A percentile compares a stretch with the other conserved stretches of the same genome.
Conservation (phyloP, 805 yeast genomes). For the Candida alai region DNA sequence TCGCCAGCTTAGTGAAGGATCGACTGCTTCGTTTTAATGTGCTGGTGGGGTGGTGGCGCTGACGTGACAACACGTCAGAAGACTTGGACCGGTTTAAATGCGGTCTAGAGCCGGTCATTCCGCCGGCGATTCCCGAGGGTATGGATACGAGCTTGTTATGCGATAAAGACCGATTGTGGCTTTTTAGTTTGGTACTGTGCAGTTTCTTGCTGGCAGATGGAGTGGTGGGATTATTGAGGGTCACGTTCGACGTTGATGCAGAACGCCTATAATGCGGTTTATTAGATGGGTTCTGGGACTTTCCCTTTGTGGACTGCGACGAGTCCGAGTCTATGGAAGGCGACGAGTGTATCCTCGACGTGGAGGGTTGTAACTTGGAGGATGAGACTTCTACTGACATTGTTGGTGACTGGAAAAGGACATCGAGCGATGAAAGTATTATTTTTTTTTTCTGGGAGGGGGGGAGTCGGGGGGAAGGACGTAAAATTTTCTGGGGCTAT, state of each 20-base stretch:
- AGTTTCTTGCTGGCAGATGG: constrained; percentile 5
- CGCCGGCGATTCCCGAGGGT: constrained; percentile 2
- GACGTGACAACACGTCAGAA: constrained; percentile 33
- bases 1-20: constrained; percentile 31
- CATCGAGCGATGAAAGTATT: no score
- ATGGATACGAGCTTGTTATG: constrained; percentile 20
- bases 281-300: background rate
- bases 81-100: constrained; percentile 36
- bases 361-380: background rate
- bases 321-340: constrained; percentile 6
- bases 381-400: constrained; percentile 7
- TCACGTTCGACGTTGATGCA: constrained; percentile 7
- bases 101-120: constrained; percentile 20
- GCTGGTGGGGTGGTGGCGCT: constrained; percentile 14
- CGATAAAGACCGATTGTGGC: constrained; percentile 24
- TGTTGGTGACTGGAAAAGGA: no score
- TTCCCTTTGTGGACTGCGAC: constrained; percentile 4
- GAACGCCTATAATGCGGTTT: constrained; percentile 4
- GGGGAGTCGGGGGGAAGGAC: no score
- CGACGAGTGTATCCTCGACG: background rate
- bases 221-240: constrained; percentile 2
- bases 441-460: no score
- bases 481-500: no score
- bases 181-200: constrained; percentile 7
- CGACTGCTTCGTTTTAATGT: constrained; percentile 31